Conservation (phyloP, 2,329 filamentous ascomycete genomes). For the Hymenoscyphus occultus region DNA sequence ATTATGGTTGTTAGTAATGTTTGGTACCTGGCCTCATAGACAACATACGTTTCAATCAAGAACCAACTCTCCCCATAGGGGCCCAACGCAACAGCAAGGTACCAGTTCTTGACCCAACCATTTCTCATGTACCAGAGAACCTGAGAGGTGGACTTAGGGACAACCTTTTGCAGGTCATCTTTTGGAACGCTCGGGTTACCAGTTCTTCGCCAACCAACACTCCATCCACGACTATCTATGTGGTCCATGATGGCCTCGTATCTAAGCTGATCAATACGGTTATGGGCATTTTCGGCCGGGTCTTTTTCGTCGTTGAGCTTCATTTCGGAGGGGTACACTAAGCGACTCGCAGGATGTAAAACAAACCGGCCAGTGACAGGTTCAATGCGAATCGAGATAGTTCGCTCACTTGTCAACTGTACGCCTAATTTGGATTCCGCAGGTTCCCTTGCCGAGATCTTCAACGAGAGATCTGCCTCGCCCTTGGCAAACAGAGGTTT, state of each 20-base stretch:
- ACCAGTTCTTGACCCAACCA: slow-evolving; percentile 72
- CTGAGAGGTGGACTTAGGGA: slow-evolving; percentile 61
- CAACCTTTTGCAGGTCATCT: slow-evolving; percentile 56
- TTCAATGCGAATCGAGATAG: slow-evolving; percentile 65
- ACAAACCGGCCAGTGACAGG: slow-evolving; percentile 74
- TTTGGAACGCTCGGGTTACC: slow-evolving; percentile 42
- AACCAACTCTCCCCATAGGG: slow-evolving; percentile 77
- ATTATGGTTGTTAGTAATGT: slow-evolving; percentile 27
- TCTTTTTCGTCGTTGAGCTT: slow-evolving; percentile 60
- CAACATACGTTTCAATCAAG: slow-evolving; percentile 58
- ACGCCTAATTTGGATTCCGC: slow-evolving; percentile 65
- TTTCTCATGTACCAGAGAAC: slow-evolving; percentile 66
- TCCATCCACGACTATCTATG: slow-evolving; percentile 57
- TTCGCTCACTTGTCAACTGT: slow-evolving; percentile 63
- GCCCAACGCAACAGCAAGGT: slow-evolving; percentile 67
- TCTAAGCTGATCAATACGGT: slow-evolving; percentile 58
- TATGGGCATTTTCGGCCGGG: slow-evolving; percentile 55
- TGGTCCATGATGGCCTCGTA: slow-evolving; percentile 60
- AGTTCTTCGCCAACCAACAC: slow-evolving; percentile 60
- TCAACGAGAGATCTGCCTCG: slow-evolving; percentile 56
- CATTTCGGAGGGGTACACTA: slow-evolving; percentile 56
- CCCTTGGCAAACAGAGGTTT: slow-evolving; percentile 60
- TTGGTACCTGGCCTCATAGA: background rate
- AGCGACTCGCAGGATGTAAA: slow-evolving; percentile 61
- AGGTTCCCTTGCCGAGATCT: slow-evolving; percentile 59